Evolutionary conservation across 1,284 basidiomycete species (phyloP), one percentile per base, ranked within the genome.

Genomic region (Naganishia liquefaciens): DNA sequence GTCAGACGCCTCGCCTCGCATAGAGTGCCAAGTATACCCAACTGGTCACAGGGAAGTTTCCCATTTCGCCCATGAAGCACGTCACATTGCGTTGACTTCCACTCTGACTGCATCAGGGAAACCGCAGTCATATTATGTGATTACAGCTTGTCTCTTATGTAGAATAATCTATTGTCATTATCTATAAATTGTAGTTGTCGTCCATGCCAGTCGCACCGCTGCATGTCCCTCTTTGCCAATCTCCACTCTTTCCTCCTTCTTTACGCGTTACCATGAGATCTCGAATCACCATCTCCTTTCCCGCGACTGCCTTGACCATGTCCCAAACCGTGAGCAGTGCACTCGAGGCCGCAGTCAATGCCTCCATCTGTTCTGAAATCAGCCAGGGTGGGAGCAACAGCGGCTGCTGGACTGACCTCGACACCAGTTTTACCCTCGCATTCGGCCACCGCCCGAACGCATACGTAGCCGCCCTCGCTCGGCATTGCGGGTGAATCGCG

Each of bases 271-370:
- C 89, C 69, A 82, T 76, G 54, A 93, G 83, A 28, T 85, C 84
- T 37, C 73, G 72, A 11, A 82, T 77, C 17, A 68, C 53, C 91
- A 93, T 94, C 63, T 90, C 87, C 74, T 84, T 84, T 21, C 91
- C 91, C 3, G 88, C 89, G 1, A 93, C 87, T 6, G 89, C 89
- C 78, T 94, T 93, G 49, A 91, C 82, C 91, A 93, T 93, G 74
- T 93, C 92, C 91, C 91, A 93, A 23, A 93, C 85, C 0, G 90
- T 91, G 67, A 93, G 79, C 47, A 90, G 82, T 4, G 87, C 87
- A n/a, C 88, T 82, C 5, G 86, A 88, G 15, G 90, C 90, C 23
- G 87, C 88, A 25, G 88, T 91, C 65, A 94, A 75, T n/a, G 91
- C 92, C 79, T 94, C 91, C 91, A 94, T 94, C 81, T 70, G 21